Evolutionary conservation across 352 stramenopile genomes (phyloP), one percentile per base, ranked within the genome.

Genomic region (Pythium sukuiense): DNA sequence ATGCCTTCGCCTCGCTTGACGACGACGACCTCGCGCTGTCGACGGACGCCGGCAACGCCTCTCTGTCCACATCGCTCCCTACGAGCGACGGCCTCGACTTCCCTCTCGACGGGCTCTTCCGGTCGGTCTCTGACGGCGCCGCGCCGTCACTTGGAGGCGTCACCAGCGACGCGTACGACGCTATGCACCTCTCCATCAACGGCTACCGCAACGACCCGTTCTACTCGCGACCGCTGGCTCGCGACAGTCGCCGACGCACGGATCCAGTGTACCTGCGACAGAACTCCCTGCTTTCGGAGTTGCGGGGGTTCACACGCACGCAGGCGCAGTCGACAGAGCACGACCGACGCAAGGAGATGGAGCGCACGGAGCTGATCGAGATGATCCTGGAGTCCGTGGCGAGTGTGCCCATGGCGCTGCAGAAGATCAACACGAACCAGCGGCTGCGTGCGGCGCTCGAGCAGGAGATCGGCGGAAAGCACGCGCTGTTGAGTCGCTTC

Each of bases 311-410:
- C 8, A 59, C 32, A 20, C 58, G 39, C 55, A 24, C 49, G n/a
- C 37, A 26, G 20, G 32, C 43, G n/a, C 24, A 12, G 27, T 7
- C 4, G 6, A 59, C 12, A 12, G 80, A 87, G 6, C 73, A 80
- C 54, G 70, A 83, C 26, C 69, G 67, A 16, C 79, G 78, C 49
- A 89, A 87, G 48, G 81, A 88, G 46, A 56, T 65, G n/a, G 81
- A 92, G 65, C 76, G 77, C 7, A 81, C 78, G 2, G 81, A 90
- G 67, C 69, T 92, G 49, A 72, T 92, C 67, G 72, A 80, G 30
- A 87, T 90, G 81, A 86, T 92, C 27, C 72, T 90, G 9, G 81
- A 89, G 72, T 88, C 84, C 29, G 87, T 92, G 52, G 75, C 81
- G 48, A 90, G 78, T 59, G 84, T 92, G 6, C 84, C 84, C 1